Conservation (phyloP, 768 basidiomycete species). For the Amylocystis lapponica region DNA sequence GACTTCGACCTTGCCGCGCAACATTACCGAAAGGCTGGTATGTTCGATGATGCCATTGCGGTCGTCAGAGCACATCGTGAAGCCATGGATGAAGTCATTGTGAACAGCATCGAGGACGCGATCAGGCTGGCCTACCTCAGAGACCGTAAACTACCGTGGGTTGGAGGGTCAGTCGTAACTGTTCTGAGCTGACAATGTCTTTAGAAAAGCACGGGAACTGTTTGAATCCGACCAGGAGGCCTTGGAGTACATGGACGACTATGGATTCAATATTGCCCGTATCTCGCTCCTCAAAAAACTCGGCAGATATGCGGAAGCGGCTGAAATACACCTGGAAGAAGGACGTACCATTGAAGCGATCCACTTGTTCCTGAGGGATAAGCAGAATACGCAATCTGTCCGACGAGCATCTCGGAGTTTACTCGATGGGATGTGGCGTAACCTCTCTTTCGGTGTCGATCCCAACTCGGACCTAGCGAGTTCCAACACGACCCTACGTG, state of each 20-base stretch:
- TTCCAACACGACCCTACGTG: not conserved
- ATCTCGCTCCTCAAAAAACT: constrained; percentile 38
- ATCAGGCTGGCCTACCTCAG: constrained; percentile 43
- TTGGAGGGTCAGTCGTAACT: not conserved
- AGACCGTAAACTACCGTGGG: constrained; percentile 24
- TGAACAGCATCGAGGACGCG: constrained; percentile 33
- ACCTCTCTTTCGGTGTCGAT: constrained; percentile 34
- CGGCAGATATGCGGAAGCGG: constrained; percentile 43
- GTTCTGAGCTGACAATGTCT: not conserved
- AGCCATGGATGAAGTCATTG: constrained; percentile 28
- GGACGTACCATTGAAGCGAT: constrained; percentile 45
- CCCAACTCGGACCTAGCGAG: not conserved
- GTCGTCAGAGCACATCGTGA: constrained; percentile 32
- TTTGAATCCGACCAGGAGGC: constrained; percentile 48
- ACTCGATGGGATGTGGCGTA: constrained; percentile 40
- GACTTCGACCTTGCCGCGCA: constrained; percentile 40
- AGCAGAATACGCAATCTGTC: constrained; percentile 20
- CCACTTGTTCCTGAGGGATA: constrained; percentile 35
- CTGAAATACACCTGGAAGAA: constrained; percentile 43
- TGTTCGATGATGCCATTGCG: constrained; percentile 49
- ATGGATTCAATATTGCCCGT: constrained; percentile 44
- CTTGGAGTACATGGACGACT: constrained; percentile 49
- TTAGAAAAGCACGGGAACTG: constrained; percentile 41
- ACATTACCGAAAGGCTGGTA: constrained; percentile 41
- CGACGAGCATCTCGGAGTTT: constrained; percentile 33